Evolutionary conservation across 2,329 filamentous ascomycete genomes (phyloP), one percentile per base, ranked within the genome.

Genomic region (Fusarium dimerum): DNA sequence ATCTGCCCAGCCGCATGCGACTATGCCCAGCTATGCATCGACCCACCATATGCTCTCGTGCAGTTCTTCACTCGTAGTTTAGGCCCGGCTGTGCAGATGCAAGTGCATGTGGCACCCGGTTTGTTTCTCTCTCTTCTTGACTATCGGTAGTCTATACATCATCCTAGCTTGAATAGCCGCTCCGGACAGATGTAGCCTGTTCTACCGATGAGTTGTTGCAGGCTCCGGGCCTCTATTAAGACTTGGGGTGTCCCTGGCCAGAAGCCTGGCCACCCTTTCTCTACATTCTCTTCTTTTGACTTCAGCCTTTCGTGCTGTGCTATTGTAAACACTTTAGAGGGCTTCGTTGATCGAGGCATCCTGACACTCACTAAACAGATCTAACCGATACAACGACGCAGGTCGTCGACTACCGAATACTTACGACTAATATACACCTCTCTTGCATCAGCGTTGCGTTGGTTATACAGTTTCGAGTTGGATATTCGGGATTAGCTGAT

Each of bases 261-360:
- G 61, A 59, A 52, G 59, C 59, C 60, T 62, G 59, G 58, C 57
- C 64, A 40, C 44, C 58, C 57, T 61, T 62, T 55, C 61, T 71
- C 62, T 64, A 57, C 64, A 66, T 67, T 71, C 65, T 60, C 65
- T 68, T 68, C 69, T 71, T 67, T 64, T 61, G 61, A 65, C 64
- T 66, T 55, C 62, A 59, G 63, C 61, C 54, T 64, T 61, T 60
- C 51, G 53, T 60, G 57, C 61, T 62, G 58, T 59, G 40, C 61
- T 58, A 63, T 64, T 65, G 52, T 64, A 62, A 52, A 66, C 63
- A 48, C 54, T 68, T 69, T 67, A 65, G 52, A 60, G 67, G 50
- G 66, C 67, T 72, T 76, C 71, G 73, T 76, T 75, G 74, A 76
- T 55, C 74, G 71, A 74, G 68, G 71, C 69, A 72, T 68, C 70